Base-by-base conservation (phyloP, 164 flowering plant genomes). In the Taxillus chinensis region DNA sequence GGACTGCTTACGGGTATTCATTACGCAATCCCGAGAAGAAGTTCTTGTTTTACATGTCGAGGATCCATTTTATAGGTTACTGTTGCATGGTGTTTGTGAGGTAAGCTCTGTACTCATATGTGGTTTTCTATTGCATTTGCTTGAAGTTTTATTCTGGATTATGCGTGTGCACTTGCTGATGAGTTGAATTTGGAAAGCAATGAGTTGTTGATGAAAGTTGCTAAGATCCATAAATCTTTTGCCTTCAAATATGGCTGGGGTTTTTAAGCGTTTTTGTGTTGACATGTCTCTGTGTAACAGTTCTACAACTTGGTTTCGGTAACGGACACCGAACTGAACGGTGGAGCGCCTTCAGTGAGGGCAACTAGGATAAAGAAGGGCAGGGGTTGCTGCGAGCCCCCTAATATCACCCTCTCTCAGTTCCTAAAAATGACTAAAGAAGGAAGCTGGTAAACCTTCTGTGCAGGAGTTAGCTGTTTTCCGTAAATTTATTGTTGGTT, bases 1-100 rank as follows among this genome's bases (percentile, higher is more conserved):
- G 98, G 85, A 71, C 46, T 74, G 82, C 55, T 39, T 92, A 50
- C 71, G 96, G 38, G 54, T 78, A 38, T 93, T 82, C 68, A 67
- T 87, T 8, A 65, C 60, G 73, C 89, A 83, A 5, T 70, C 77
- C 39, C 64, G 56, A 39, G 77, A 83, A 48, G 90, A 86, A 59
- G 75, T 72, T 43, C 85, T 93, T 8, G 71, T 64, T 55, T 68
- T 90, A 39, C 78, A 70, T 62, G 83, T 89, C 68, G 85, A 87
- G 70, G 92, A 90, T 67, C 85, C 97, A 49, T 93, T 89, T 64
- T 92, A 85, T 54, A 78, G 97, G 75, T 73, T 90, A 71, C 70
- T 92, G 75, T 79, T 86, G 62, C 99, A 93, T 70, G 99, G 97
- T 14, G 87, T 90, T 7, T 90, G 96, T 62, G 97, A 93, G 97